Percentiles rank a stretch among this genome's conserved stretches.
These are phyloP conservation scores for Osmanthus fragrans DNA, from an alignment of 257 asterid species.

Conservation along the genomic window DNA sequence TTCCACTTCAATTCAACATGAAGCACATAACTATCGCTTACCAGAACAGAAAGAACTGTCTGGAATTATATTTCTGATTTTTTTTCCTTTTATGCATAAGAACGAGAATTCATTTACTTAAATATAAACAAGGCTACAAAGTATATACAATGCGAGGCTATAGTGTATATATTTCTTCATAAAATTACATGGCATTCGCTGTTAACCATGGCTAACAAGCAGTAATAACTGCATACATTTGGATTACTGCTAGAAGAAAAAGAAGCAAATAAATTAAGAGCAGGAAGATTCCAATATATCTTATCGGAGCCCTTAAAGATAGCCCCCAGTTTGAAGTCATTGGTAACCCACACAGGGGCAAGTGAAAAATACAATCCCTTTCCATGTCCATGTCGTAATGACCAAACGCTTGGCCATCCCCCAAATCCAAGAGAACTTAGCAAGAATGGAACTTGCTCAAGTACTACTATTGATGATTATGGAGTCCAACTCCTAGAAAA, in stretches of 20 bases:
- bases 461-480: not conserved
- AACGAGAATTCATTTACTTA: not conserved
- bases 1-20: not conserved
- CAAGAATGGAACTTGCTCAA: not conserved
- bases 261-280: not conserved
- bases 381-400: slow-evolving; percentile 15
- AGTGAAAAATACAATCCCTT: slow-evolving; percentile 12
- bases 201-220: not conserved
- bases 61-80: not conserved
- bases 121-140: too few relatives aligned
- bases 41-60: not conserved
- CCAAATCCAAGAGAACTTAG: not conserved
- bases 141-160: too few relatives aligned
- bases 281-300: slow-evolving; percentile 6
- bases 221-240: too few relatives aligned
- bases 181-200: not conserved
- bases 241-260: not conserved
- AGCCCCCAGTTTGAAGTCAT: slow-evolving; percentile 3
- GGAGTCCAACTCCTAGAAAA: slow-evolving; percentile 6
- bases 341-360: not conserved
- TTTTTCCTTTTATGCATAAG: not conserved
- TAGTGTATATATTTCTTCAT: not conserved
- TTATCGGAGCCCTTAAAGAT: not conserved
- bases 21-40: not conserved
- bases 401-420: not conserved